Conservation (phyloP, 1,139 yeast genomes). For the Sugiyamaella castrensis region DNA sequence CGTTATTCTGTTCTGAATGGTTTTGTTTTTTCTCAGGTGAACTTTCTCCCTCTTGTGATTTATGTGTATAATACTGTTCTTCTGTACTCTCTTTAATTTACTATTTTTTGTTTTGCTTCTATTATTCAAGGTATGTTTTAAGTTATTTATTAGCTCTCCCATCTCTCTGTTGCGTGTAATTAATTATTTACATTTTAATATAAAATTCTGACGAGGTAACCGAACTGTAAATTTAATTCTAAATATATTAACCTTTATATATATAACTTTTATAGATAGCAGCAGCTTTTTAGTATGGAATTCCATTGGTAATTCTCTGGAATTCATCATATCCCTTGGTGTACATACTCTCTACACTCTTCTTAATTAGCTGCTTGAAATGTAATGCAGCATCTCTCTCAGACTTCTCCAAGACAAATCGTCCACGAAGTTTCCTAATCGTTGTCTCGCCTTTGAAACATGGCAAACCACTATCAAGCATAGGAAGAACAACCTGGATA, state of each 20-base stretch:
- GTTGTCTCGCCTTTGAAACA: constrained; percentile 86
- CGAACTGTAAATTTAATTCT: too few relatives aligned
- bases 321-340: constrained; percentile 97
- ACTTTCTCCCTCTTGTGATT: too few relatives aligned
- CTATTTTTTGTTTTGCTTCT: constrained; percentile 11
- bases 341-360: constrained; percentile 81
- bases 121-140: not conserved
- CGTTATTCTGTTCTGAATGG: constrained; percentile 7
- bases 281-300: constrained; percentile 59
- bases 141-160: constrained; percentile 8
- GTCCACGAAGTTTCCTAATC: constrained; percentile 65
- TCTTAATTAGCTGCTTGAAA: constrained; percentile 72
- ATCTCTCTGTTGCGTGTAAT: too few relatives aligned
- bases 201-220: too few relatives aligned
- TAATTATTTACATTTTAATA: too few relatives aligned
- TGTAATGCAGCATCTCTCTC: constrained; percentile 83
- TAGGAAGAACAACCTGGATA: constrained; percentile 80
- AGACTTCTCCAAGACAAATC: constrained; percentile 78
- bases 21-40: too few relatives aligned
- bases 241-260: too few relatives aligned
- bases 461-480: constrained; percentile 94
- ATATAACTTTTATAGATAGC: too few relatives aligned
- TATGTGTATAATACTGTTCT: too few relatives aligned
- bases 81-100: not conserved
- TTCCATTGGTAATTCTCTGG: constrained; percentile 93